Percentiles rank a stretch among this genome's conserved stretches.
Conservation (phyloP, 2,329 filamentous ascomycete species). For the Venturiaceae sp. region DNA sequence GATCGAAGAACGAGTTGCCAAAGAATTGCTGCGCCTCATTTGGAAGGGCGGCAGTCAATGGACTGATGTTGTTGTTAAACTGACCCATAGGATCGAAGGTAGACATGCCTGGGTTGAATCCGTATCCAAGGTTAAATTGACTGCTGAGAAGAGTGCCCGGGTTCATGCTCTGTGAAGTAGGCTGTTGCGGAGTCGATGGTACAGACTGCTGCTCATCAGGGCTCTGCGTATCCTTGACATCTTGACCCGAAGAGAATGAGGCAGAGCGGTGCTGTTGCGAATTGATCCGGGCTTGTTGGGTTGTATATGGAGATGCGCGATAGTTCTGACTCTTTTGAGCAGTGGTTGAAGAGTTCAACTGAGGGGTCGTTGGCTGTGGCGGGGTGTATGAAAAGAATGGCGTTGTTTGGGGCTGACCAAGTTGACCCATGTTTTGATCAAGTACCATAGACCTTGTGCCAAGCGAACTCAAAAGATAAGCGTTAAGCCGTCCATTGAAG, state of each 20-base stretch:
- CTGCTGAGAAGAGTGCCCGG: neutral
- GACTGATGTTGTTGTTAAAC: neutral
- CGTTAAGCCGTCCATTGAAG: conserved; percentile 4
- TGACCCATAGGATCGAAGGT: conserved; percentile 3
- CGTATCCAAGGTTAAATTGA: neutral
- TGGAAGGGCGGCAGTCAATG: neutral
- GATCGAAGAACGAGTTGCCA: conserved; percentile 2
- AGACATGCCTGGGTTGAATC: neutral
- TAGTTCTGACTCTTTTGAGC: neutral
- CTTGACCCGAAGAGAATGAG: neutral
- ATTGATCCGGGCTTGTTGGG: neutral
- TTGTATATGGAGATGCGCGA: neutral
- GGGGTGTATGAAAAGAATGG: conserved; percentile 5
- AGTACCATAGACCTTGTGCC: conserved; percentile 2
- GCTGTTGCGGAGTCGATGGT: neutral
- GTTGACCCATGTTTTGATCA: neutral
- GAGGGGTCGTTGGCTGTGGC: neutral
- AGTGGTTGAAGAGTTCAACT: neutral
- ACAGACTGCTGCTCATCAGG: neutral
- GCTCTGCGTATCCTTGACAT: neutral
- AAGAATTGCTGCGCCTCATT: conserved; percentile 5
- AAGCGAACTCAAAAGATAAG: neutral
- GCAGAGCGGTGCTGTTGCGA: neutral
- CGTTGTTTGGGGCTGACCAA: neutral
- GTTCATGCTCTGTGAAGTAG: neutral